Conservation (phyloP, 495 filamentous ascomycete genomes). For the Penicillium turbatum region DNA sequence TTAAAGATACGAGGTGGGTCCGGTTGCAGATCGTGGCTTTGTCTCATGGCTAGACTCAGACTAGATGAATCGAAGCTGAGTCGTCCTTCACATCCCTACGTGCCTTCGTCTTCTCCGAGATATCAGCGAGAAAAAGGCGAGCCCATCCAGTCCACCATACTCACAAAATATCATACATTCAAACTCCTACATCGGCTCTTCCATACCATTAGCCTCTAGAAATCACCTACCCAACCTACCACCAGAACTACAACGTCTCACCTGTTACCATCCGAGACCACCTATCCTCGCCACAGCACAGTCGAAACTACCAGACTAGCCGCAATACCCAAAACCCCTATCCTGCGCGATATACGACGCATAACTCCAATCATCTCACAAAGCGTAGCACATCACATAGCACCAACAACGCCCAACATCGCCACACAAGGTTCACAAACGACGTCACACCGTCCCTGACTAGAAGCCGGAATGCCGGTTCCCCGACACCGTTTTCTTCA, state of each 20-base stretch:
- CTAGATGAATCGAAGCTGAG: not conserved
- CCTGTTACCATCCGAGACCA: too few species aligned
- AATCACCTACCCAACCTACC: too few species aligned
- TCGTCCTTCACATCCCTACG: not conserved
- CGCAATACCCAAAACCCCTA: too few species aligned
- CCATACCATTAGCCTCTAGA: too few species aligned
- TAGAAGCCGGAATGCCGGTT: not conserved
- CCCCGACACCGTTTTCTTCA: not conserved
- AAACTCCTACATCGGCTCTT: not conserved
- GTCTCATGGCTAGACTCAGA: not conserved
- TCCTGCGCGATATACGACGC: too few species aligned
- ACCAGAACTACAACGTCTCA: too few species aligned
- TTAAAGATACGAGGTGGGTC: not conserved
- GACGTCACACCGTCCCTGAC: constrained; percentile 3
- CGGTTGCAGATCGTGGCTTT: not conserved
- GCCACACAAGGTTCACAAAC: not conserved
- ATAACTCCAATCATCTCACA: not conserved
- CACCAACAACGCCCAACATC: not conserved
- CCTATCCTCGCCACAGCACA: too few species aligned
- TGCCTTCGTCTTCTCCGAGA: not conserved
- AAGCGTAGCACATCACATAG: not conserved
- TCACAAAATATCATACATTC: not conserved
- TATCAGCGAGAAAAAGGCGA: not conserved
- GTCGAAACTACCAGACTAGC: too few species aligned
- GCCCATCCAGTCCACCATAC: not conserved